Evolutionary conservation across 192 early-diverging fungal genomes (phyloP).

Genomic region (Spizellomyces sp.): DNA sequence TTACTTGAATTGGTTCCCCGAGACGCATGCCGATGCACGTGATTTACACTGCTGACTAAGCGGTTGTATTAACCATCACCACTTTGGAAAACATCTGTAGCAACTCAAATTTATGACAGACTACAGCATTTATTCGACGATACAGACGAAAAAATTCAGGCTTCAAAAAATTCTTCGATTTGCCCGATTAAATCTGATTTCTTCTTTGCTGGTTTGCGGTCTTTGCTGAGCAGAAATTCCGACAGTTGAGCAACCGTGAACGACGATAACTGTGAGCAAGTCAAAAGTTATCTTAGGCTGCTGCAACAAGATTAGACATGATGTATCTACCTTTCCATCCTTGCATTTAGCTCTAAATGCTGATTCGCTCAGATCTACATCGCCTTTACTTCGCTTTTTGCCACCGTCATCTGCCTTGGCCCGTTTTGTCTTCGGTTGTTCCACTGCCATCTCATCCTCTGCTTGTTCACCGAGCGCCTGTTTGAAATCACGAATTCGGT

Average conservation of each 20-base stretch:
- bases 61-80: no score
- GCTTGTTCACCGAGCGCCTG: background rate
- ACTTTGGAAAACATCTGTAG: no score
- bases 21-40: no score
- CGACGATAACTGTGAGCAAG: slow-evolving; percentile 20
- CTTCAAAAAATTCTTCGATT: slow-evolving; percentile 46
- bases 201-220: slow-evolving; percentile 37
- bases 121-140: no score
- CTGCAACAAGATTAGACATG: background rate
- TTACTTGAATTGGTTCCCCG: no score
- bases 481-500: slow-evolving; percentile 18
- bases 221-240: slow-evolving; percentile 40
- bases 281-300: background rate
- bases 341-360: slow-evolving; percentile 7
- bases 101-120: no score
- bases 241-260: slow-evolving; percentile 47
- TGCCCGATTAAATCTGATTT: slow-evolving; percentile 46
- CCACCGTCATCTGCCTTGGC: background rate
- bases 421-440: slow-evolving; percentile 17
- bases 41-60: no score
- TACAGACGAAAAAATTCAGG: background rate
- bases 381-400: slow-evolving; percentile 8
- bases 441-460: background rate
- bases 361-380: background rate
- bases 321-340: slow-evolving; percentile 30